Conservation (phyloP, 1,284 basidiomycete species). For the Marasmius oreades region DNA sequence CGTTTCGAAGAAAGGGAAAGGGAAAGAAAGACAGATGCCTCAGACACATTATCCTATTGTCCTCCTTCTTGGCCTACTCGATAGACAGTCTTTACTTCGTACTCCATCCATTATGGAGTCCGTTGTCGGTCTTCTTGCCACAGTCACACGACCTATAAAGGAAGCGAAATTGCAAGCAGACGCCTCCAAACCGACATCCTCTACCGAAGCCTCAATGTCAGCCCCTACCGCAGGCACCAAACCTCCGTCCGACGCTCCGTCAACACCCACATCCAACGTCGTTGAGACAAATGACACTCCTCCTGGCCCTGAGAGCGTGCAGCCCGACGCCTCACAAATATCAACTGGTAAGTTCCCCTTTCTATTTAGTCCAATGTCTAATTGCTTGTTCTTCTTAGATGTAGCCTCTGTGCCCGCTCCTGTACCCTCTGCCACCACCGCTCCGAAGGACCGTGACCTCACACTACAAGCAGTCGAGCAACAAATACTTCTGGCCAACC, state of each 20-base stretch:
- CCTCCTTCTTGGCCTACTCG: constrained; percentile 80
- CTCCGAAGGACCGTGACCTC: constrained; percentile 20
- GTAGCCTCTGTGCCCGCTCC: constrained; percentile 27
- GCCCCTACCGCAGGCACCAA: not conserved
- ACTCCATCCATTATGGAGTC: constrained; percentile 91
- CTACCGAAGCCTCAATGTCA: not conserved
- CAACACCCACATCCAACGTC: not conserved
- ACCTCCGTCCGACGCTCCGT: constrained; percentile 2
- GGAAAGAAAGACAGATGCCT: constrained; percentile 81
- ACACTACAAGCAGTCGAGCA: constrained; percentile 50
- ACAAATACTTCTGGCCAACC: constrained; percentile 61
- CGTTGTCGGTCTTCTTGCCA: constrained; percentile 81
- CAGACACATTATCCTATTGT: constrained; percentile 91
- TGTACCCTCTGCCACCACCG: constrained; percentile 6
- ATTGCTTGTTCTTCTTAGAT: constrained; percentile 7
- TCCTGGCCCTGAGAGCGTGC: not conserved
- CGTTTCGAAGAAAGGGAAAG: constrained; percentile 83
- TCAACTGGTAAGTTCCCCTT: not conserved
- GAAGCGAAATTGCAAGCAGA: constrained; percentile 38
- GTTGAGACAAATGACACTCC: constrained; percentile 6
- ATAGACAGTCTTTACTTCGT: constrained; percentile 79
- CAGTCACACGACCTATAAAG: constrained; percentile 80
- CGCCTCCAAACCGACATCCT: constrained; percentile 10
- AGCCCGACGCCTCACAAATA: not conserved
- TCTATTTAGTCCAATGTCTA: not conserved